Evolutionary conservation across 192 early-diverging fungal genomes (phyloP).

Genomic region (Gonapodya prolifera): DNA sequence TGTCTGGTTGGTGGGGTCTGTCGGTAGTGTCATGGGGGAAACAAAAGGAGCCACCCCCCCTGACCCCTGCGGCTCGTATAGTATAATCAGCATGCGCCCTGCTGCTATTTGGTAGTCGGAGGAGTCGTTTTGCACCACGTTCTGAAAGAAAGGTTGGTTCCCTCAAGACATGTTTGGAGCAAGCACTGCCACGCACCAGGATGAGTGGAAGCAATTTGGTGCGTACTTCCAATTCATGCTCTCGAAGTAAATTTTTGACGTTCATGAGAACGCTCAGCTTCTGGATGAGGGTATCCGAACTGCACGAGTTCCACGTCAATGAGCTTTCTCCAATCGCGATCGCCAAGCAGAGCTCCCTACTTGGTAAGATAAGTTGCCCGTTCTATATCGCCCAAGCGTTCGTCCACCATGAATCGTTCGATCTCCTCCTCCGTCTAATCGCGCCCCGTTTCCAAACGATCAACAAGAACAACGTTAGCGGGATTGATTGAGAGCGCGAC

Average conservation of each 20-base stretch:
- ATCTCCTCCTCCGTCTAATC: constrained; percentile 32
- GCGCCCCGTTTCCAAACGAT: no score
- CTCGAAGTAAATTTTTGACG: neutral
- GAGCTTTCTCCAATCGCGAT: constrained; percentile 4
- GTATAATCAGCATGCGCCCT: neutral
- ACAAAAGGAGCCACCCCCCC: neutral
- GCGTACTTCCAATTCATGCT: neutral
- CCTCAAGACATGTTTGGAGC: neutral
- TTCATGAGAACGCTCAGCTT: constrained; percentile 20
- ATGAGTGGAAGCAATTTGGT: neutral
- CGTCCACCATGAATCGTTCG: constrained; percentile 22
- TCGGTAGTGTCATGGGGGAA: neutral
- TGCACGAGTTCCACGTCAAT: constrained; percentile 9
- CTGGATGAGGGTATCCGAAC: constrained; percentile 22
- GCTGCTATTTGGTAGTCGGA: neutral
- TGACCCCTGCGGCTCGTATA: no score
- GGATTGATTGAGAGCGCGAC: neutral
- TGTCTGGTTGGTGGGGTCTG: neutral
- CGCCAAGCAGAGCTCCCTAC: constrained; percentile 8
- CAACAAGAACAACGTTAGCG: neutral
- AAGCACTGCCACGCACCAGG: neutral
- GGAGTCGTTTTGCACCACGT: neutral
- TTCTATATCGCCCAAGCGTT: constrained; percentile 26
- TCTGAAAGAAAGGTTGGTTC: neutral
- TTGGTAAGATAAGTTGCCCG: constrained; percentile 21